Conservation (phyloP, 192 early-diverging fungal species). For the Coemansia aciculifera region DNA sequence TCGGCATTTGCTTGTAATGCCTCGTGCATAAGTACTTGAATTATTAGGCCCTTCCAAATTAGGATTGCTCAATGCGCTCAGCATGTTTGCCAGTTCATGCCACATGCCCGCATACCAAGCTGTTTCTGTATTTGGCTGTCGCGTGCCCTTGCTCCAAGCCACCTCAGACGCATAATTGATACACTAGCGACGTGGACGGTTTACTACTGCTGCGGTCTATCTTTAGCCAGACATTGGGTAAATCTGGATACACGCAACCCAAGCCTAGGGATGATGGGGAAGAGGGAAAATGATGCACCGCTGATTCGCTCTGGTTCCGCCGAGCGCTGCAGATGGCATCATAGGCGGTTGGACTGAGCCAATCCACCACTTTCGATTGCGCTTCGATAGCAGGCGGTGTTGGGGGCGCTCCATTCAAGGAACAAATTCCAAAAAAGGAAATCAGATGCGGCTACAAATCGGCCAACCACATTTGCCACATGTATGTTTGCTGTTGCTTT, state of each 20-base stretch:
- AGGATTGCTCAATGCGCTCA: neutral
- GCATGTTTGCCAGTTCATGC: neutral
- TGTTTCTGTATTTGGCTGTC: neutral
- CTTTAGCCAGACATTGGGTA: neutral
- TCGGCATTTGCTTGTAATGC: neutral
- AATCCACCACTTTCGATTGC: neutral
- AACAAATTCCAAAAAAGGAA: conserved; percentile 5
- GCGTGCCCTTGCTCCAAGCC: conserved; percentile 1
- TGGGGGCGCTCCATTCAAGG: conserved; percentile 4
- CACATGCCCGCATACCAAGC: neutral
- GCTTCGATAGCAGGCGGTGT: neutral
- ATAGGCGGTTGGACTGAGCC: neutral
- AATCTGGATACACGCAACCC: neutral
- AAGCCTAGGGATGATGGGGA: neutral
- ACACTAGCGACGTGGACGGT: neutral
- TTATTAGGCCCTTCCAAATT: neutral
- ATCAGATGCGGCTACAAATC: neutral
- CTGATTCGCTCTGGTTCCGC: neutral
- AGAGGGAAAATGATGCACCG: neutral
- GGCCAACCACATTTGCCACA: neutral
- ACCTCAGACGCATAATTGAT: neutral
- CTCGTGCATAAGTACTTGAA: neutral
- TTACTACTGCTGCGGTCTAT: neutral
- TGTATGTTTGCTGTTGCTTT: neutral
- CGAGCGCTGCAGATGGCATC: neutral